Base-by-base conservation (phyloP, 805 yeast genomes). In the Saccharomycopsis selenospora region DNA sequence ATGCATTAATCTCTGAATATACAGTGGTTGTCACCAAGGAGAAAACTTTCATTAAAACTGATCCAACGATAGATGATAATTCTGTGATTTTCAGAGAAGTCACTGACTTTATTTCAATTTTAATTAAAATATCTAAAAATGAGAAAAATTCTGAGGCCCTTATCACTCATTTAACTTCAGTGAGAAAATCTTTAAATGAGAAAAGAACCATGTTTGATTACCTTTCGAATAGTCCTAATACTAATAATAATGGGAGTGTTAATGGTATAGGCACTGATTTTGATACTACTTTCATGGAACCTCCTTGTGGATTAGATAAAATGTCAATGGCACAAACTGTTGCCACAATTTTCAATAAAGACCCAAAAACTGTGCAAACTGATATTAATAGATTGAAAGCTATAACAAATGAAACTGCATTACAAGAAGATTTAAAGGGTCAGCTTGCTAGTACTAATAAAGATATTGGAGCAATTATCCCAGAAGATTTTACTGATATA, bases 271-370 rank as follows among this genome's bases (percentile, higher is more conserved):
- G 29, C 11, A 27, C 7, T 27, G 29, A 11, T 27, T 7, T 7
- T 7, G 46, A 53, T 46, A 58, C 52, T 2, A 59, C 56, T 27
- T 68, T 63, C 46, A 59, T 61, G 3, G 62, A 63, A 28, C 85
- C 86, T 1, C 68, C 81, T 0, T 83, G 73, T 57, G 68, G 72
- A 30, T 48, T 80, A 1, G 54, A 69, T 0, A 86, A 82, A 52
- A 76, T 83, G 64, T 75, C 77, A 17, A 69, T 71, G 51, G 72
- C 79, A 1, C 59, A 56, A n/a, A 63, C 75, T 22, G 57, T 85
- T 7, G 71, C 68, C 33, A 61, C 64, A 2, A 47, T 83, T n/a
- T 80, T 84, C 57, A 57, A 60, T 3, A 66, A 77, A 2, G 77
- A 77, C 44, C 68, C 65, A 2, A 55, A 67, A 1, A 67, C 69